These are phyloP conservation scores for Clarireedia hainanense DNA, from an alignment of 2,329 filamentous ascomycete species.

Conservation along the genomic window DNA sequence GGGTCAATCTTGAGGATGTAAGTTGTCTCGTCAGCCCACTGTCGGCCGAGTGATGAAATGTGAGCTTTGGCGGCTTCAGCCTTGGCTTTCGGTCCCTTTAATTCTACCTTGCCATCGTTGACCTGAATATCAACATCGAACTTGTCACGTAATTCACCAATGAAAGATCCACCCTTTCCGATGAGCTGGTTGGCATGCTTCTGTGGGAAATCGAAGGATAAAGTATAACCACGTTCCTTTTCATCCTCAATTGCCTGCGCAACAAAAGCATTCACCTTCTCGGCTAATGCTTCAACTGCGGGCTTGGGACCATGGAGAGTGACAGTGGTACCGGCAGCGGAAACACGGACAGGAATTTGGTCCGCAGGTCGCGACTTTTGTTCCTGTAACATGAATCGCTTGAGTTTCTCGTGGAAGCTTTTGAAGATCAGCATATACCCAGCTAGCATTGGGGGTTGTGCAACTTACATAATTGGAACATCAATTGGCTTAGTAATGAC, in stretches of 20 bases:
- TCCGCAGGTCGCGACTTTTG: constrained; percentile 48
- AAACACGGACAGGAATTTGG: constrained; percentile 53
- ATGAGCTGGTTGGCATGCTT: constrained; percentile 85
- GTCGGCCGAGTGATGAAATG: constrained; percentile 70
- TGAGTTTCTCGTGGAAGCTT: constrained; percentile 54
- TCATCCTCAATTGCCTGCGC: constrained; percentile 87
- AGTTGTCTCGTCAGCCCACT: constrained; percentile 84
- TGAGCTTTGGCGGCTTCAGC: constrained; percentile 78
- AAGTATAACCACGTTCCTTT: constrained; percentile 81
- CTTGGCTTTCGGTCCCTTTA: constrained; percentile 94
- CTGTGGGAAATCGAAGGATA: constrained; percentile 87
- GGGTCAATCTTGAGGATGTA: constrained; percentile 84
- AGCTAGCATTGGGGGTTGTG: too few relatives aligned
- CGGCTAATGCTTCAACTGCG: constrained; percentile 61
- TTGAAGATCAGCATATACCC: constrained; percentile 23
- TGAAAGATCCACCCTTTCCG: constrained; percentile 59
- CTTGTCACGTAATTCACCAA: constrained; percentile 56
- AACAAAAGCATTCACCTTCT: constrained; percentile 71
- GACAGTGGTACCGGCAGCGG: constrained; percentile 51
- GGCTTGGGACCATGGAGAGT: constrained; percentile 70
- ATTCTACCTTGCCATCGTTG: constrained; percentile 86
- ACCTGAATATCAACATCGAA: constrained; percentile 76
- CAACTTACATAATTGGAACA: constrained; percentile 46
- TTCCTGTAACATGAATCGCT: constrained; percentile 57
- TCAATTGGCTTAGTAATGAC: constrained; percentile 45